Base-by-base conservation (phyloP, 345 rosid genomes). In the Hirschfeldia incana region DNA sequence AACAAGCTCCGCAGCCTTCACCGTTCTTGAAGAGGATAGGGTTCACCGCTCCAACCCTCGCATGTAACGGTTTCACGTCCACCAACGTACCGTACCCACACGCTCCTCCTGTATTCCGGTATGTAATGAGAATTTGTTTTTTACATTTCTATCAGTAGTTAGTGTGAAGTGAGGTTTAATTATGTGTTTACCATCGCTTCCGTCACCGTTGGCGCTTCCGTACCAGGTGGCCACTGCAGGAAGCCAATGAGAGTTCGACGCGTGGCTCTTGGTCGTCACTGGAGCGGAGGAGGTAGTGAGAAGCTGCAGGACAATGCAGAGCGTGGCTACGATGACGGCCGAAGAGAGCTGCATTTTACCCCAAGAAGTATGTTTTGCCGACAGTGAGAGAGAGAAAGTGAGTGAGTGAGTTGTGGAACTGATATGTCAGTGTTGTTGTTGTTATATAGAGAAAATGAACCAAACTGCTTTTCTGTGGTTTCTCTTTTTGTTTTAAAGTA, bases 151-250 rank as follows among this genome's bases (percentile, higher is more conserved):
- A 32, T 21, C 62, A 66, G 32, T 65, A 67, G 21, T 0, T 17
- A 29, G 32, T 10, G 76, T 57, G 32, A n/a, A 5, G 12, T 51
- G 10, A 12, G 0, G 51, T 5, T 44, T 34, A 13, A 61, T 15
- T 59, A 33, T 33, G 64, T 36, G 65, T 77, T 44, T 79, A 94
- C 99, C 99, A 78, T 87, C 92, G 53, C 98, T 95, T 59, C 99
- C 99, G 72, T 95, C 99, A 2, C 99, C 99, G 37, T 91, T 90
- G 60, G 98, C 87, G 68, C 84, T 87, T 46, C 99, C 99, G 83
- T 95, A 95, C 99, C 99, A 95, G 64, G 99, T 95, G 69, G 99
- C 98, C 3, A 92, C 90, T 8, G 99, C 98, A 11, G 93, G 94
- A 37, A 79, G 83, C 99, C 99, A 95, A 58, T 78, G 91, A 37